Base-by-base conservation (phyloP, 441 rosid species). In the Gossypium aridum region DNA sequence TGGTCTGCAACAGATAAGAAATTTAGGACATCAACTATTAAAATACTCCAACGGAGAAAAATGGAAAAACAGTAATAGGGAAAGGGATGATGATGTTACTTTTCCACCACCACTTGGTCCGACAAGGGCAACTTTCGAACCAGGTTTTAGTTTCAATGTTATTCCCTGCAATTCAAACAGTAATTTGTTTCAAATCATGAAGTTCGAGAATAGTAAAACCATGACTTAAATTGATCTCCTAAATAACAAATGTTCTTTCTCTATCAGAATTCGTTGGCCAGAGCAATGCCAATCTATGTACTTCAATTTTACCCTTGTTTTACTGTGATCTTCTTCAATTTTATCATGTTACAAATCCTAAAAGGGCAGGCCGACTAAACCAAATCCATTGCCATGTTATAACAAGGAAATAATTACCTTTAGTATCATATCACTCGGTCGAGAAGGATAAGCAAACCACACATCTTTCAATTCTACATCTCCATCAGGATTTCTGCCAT, bases 91-190 rank as follows among this genome's bases (percentile, higher is more conserved):
- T 13, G 73, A 61, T 39, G 9, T 81, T 86, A 96, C 97, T 87
- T 93, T 96, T 78, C 98, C 99, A 45, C 99, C 99, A 76, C 99
- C 99, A 71, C 97, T 95, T 28, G 97, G 99, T 79, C 99, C 99
- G 37, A 95, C 99, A 70, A 91, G 95, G 47, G 99, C 99, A 75
- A 91, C 92, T 86, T 93, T 93, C 49, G 97, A 88, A 70, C 93
- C 94, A 39, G 97, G 92, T 56, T 81, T 83, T 73, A 96, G 77
- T 80, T 91, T 93, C 75, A 93, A 79, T 56, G 97, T 83, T 87
- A 92, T 90, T 37, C 99, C 98, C 99, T 93, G 89, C 61, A 78
- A 72, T 62, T 55, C 57, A 68, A 51, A 77, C 13, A 51, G 20
- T 73, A 13, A 62, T 49, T 51, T 28, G 28, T 49, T 28, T 51